Percentiles rank a stretch among this genome's conserved stretches.
These are phyloP conservation scores for Pseudotsuga menziesii DNA, from an alignment of 75 land plant genomes.

Conservation along the genomic window DNA sequence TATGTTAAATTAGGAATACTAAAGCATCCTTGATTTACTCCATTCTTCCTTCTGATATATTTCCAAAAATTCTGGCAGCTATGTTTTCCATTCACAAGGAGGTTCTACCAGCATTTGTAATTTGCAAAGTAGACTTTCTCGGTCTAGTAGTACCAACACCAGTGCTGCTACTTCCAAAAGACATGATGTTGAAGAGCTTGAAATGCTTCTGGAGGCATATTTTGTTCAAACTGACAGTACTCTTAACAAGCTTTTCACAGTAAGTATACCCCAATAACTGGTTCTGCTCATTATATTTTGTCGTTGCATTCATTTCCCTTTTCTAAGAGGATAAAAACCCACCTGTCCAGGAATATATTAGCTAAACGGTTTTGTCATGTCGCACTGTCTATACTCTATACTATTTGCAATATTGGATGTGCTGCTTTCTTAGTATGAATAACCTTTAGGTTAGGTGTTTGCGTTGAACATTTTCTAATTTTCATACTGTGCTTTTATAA, in stretches of 20 bases:
- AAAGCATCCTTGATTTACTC: background rate
- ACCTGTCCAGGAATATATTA: no score
- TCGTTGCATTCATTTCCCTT: no score
- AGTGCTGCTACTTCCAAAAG: background rate
- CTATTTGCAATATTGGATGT: no score
- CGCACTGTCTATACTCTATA: no score
- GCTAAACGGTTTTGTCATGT: no score
- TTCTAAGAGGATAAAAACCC: no score
- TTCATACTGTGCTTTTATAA: no score
- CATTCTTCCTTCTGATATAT: background rate
- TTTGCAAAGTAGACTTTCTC: conserved; percentile 3
- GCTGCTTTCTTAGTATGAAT: no score
- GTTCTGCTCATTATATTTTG: no score
- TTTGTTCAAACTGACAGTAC: conserved; percentile 80
- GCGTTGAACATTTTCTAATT: no score
- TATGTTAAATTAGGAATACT: background rate
- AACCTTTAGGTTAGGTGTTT: no score
- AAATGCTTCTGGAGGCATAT: conserved; percentile 89
- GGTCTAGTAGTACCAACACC: conserved; percentile 7
- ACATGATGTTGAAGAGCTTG: conserved; percentile 57
- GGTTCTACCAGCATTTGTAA: background rate
- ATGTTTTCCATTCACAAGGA: background rate
- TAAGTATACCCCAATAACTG: no score
- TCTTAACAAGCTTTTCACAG: conserved; percentile 56
- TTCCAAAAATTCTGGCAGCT: background rate